Conservation (phyloP, 1,284 basidiomycete genomes). For the Phellopilus nigrolimitatus region DNA sequence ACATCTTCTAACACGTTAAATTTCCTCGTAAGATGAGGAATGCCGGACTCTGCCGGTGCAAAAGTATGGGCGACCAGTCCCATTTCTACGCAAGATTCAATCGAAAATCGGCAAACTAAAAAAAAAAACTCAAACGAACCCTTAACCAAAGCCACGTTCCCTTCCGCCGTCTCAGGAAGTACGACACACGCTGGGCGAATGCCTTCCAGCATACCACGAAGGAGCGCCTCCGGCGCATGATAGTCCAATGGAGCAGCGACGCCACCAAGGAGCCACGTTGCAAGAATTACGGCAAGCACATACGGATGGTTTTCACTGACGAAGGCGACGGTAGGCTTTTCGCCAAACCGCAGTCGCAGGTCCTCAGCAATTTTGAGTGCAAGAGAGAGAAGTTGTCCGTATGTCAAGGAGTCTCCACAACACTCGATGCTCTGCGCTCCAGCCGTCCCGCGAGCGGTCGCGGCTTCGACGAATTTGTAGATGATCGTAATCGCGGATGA, state of each 20-base stretch:
- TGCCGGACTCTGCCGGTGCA: slow-evolving; percentile 24
- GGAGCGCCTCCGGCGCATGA: slow-evolving; percentile 30
- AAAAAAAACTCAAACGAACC: slow-evolving; percentile 22
- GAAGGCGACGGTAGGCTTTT: slow-evolving; percentile 26
- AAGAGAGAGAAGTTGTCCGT: slow-evolving; percentile 8
- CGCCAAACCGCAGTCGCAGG: background rate
- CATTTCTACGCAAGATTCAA: background rate
- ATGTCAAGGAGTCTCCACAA: slow-evolving; percentile 12
- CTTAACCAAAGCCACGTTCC: slow-evolving; percentile 24
- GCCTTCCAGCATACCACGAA: slow-evolving; percentile 31
- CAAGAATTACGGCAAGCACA: slow-evolving; percentile 29
- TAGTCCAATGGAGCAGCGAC: slow-evolving; percentile 31
- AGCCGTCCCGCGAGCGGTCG: too few species aligned
- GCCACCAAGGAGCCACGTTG: slow-evolving; percentile 33
- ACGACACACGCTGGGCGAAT: slow-evolving; percentile 29
- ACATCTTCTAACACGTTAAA: slow-evolving; percentile 24
- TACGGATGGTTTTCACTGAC: slow-evolving; percentile 34
- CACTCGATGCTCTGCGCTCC: slow-evolving; percentile 16
- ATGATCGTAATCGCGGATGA: too few species aligned
- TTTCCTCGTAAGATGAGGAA: slow-evolving; percentile 28
- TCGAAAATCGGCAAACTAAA: background rate
- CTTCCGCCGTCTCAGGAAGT: slow-evolving; percentile 25
- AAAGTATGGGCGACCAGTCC: slow-evolving; percentile 2
- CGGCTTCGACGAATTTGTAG: too few species aligned
- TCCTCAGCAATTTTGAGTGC: slow-evolving; percentile 1